Evolutionary conservation across 352 stramenopile species (phyloP).

Genomic region (Blastocystis sp.): DNA sequence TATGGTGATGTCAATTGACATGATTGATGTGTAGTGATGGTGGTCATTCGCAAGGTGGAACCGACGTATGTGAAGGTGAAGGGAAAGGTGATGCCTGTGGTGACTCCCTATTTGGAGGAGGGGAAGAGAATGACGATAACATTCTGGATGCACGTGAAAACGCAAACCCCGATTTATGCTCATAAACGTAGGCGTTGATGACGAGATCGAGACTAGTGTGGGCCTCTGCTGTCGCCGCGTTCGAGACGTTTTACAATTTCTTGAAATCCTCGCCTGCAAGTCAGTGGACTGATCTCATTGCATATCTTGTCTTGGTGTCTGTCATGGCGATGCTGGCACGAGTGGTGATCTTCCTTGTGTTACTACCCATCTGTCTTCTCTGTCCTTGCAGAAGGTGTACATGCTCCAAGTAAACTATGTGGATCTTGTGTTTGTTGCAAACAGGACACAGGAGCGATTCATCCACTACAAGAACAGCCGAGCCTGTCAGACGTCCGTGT

Average conservation of each 20-base stretch:
- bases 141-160: neutral
- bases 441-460: conserved; percentile 8
- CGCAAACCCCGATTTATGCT: neutral
- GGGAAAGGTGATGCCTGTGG: no score
- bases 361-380: neutral
- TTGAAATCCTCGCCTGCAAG: neutral
- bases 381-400: neutral
- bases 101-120: neutral
- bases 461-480: conserved; percentile 27
- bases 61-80: neutral
- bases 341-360: neutral
- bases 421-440: neutral
- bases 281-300: neutral
- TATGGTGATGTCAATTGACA: no score
- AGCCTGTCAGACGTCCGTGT: conserved; percentile 47
- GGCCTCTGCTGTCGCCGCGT: neutral
- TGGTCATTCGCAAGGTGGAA: neutral
- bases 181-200: no score
- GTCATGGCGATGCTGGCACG: neutral
- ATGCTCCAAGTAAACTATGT: neutral
- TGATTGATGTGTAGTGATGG: neutral
- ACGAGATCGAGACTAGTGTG: neutral
- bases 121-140: neutral
- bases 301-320: neutral
- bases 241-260: neutral